Percentiles rank a stretch among this genome's conserved stretches.
phyloP scores from a whole-genome alignment of 495 filamentous ascomycete genomes.

The Penicillium chermesinum region DNA sequence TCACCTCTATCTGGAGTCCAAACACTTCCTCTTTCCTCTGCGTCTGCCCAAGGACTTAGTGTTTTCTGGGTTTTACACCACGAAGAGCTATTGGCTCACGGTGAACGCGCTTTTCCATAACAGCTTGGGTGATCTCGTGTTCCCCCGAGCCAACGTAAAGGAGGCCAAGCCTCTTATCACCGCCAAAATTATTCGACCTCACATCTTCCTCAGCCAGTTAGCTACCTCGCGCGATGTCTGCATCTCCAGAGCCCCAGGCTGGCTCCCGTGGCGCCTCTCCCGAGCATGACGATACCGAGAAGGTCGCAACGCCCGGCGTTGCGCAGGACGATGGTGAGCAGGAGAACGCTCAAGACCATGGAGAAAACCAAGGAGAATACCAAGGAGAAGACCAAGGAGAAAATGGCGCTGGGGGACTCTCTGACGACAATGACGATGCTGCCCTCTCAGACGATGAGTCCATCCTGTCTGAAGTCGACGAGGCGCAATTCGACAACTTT shows the following conservation, averaged over 20 bases:
- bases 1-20: not conserved
- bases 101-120: no score
- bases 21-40: not conserved
- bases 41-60: not conserved
- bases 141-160: no score
- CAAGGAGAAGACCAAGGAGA: constrained; percentile 9
- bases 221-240: constrained; percentile 32
- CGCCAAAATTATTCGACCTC: not conserved
- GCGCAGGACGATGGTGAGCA: constrained; percentile 23
- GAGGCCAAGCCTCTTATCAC: no score
- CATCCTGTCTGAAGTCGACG: constrained; percentile 91
- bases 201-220: not conserved
- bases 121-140: no score
- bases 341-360: constrained; percentile 1
- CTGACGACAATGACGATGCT: constrained; percentile 17
- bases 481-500: constrained; percentile 88
- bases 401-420: constrained; percentile 7
- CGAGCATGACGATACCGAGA: constrained; percentile 19
- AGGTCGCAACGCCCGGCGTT: constrained; percentile 18
- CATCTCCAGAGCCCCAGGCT: constrained; percentile 31
- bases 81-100: no score
- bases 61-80: not conserved
- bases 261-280: constrained; percentile 20
- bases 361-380: no score
- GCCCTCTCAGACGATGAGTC: constrained; percentile 71